Conservation (phyloP, 257 asterid genomes). For the Solanum tacnaense region DNA sequence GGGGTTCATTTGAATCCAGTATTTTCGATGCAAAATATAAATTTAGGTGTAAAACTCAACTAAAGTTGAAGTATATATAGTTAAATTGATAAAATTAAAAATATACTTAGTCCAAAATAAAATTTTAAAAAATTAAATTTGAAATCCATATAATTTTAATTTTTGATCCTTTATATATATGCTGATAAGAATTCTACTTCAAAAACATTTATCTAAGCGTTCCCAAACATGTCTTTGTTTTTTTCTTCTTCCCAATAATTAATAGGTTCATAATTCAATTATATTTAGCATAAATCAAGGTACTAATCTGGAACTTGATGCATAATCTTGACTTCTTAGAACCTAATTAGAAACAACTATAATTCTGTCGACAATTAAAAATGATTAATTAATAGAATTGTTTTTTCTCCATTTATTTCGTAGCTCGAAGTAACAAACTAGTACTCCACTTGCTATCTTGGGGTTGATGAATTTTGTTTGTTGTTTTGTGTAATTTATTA, state of each 20-base stretch:
- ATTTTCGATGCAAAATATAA: too few relatives aligned
- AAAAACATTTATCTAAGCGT: background rate
- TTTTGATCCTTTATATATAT: too few relatives aligned
- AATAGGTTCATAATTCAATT: background rate
- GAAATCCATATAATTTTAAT: too few relatives aligned
- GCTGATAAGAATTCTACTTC: too few relatives aligned
- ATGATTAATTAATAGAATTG: background rate
- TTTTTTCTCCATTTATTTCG: conserved; percentile 12
- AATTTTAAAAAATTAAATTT: too few relatives aligned
- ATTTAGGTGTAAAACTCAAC: background rate
- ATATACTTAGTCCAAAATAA: too few relatives aligned
- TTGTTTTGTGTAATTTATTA: background rate
- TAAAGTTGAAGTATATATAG: too few relatives aligned
- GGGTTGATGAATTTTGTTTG: conserved; percentile 17
- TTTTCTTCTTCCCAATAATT: background rate
- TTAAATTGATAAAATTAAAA: too few relatives aligned
- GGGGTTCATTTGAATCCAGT: too few relatives aligned
- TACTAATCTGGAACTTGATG: conserved; percentile 5
- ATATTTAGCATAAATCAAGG: background rate
- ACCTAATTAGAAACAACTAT: background rate
- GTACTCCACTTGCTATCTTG: conserved; percentile 16
- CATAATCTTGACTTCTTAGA: conserved; percentile 9
- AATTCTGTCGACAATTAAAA: background rate
- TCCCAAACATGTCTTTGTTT: background rate
- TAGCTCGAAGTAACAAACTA: conserved; percentile 38